Conservation (phyloP, 371 early-diverging fungal genomes). For the Mortierella sp. region DNA sequence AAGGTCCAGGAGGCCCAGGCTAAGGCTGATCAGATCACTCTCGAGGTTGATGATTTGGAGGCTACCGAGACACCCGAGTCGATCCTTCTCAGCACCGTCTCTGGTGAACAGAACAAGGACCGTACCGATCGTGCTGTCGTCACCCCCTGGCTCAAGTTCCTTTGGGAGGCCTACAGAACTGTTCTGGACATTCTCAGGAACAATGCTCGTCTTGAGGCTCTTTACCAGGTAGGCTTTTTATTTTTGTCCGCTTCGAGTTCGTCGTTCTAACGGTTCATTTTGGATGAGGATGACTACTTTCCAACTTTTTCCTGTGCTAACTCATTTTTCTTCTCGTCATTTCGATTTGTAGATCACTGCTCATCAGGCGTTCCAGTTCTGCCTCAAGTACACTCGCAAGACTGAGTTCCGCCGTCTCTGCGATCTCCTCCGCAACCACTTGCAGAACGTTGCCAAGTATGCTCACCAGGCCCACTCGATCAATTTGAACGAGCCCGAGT, state of each 20-base stretch:
- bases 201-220: constrained; percentile 92
- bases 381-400: constrained; percentile 93
- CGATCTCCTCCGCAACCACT: constrained; percentile 95
- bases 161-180: constrained; percentile 98
- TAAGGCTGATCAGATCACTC: constrained; percentile 88
- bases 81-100: constrained; percentile 93
- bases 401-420: constrained; percentile 98
- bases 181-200: constrained; percentile 95
- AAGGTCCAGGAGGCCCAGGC: constrained; percentile 93
- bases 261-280: too few relatives aligned
- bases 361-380: constrained; percentile 95
- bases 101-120: constrained; percentile 94
- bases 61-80: constrained; percentile 96
- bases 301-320: constrained; percentile 8
- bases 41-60: constrained; percentile 95
- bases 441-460: constrained; percentile 91
- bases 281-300: neutral
- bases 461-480: constrained; percentile 92
- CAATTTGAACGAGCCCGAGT: constrained; percentile 95
- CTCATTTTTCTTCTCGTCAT: constrained; percentile 7
- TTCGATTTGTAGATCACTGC: constrained; percentile 61
- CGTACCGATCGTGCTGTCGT: constrained; percentile 96
- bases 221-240: constrained; percentile 75
- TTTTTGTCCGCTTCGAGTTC: neutral
- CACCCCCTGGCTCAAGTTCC: constrained; percentile 97